These are phyloP conservation scores for Pseudogymnoascus sp. DNA, from an alignment of 2,329 filamentous ascomycete species.

Conservation along the genomic window DNA sequence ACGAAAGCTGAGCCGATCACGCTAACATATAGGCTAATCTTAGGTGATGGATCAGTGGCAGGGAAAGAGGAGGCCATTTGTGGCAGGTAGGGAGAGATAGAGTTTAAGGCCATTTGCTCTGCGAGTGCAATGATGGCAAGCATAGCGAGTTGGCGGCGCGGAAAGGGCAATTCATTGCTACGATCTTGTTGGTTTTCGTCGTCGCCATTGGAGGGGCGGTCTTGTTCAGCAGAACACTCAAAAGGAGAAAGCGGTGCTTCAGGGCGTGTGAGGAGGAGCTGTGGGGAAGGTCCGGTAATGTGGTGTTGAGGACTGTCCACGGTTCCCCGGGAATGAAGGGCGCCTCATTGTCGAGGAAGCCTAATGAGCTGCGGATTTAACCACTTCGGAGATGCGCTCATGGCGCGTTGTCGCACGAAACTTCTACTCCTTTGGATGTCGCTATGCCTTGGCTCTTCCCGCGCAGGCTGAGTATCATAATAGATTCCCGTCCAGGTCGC, in stretches of 20 bases:
- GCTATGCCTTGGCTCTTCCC: too few species aligned
- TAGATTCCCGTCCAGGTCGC: too few species aligned
- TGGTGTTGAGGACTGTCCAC: conserved; percentile 36
- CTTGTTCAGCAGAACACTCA: conserved; percentile 27
- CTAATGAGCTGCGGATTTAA: too few species aligned
- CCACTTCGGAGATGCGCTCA: too few species aligned
- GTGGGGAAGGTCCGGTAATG: conserved; percentile 80
- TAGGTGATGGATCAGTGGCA: conserved; percentile 58
- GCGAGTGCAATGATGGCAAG: conserved; percentile 82
- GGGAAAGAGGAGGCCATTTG: conserved; percentile 85
- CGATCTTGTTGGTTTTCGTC: conserved; percentile 27
- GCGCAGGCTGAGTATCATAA: too few species aligned
- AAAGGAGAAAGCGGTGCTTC: conserved; percentile 26
- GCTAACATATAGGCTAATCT: conserved; percentile 83
- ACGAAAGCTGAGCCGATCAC: conserved; percentile 86
- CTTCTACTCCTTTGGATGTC: too few species aligned
- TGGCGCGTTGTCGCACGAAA: too few species aligned
- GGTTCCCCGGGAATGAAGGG: conserved; percentile 9
- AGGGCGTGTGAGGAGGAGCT: conserved; percentile 59
- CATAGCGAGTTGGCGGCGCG: conserved; percentile 72
- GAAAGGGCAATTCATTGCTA: conserved; percentile 56
- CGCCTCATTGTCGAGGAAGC: neutral
- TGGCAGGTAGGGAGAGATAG: conserved; percentile 89
- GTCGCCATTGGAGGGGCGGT: conserved; percentile 27
- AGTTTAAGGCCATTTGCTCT: conserved; percentile 95